Conservation (phyloP, 495 filamentous ascomycete genomes). For the Trypethelium eluteriae region DNA sequence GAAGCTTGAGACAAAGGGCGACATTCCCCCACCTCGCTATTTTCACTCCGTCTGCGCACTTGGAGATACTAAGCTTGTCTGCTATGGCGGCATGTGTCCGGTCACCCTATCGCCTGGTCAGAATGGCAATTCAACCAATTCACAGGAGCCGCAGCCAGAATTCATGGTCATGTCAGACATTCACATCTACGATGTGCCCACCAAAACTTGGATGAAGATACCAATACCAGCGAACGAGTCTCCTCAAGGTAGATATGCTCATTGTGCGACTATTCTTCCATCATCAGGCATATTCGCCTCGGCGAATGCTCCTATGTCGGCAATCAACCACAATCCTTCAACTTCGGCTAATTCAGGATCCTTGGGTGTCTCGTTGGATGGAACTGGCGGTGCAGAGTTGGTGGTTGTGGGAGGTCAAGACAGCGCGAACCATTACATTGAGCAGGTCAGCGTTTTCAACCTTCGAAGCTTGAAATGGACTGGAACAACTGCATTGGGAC, state of each 20-base stretch:
- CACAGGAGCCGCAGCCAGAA: conserved; percentile 69
- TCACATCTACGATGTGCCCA: conserved; percentile 86
- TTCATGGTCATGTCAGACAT: conserved; percentile 97
- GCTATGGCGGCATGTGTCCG: conserved; percentile 97
- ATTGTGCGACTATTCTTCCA: conserved; percentile 87
- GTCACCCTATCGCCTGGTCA: conserved; percentile 40
- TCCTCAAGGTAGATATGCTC: conserved; percentile 90
- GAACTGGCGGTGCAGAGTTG: conserved; percentile 91
- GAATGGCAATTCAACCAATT: conserved; percentile 32
- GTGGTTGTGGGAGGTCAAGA: conserved; percentile 94
- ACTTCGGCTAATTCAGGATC: conserved; percentile 72
- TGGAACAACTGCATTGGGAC: conserved; percentile 70
- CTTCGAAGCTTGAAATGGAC: conserved; percentile 94
- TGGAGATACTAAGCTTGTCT: conserved; percentile 91
- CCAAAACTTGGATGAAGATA: conserved; percentile 77
- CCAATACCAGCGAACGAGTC: conserved; percentile 57
- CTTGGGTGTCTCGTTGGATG: conserved; percentile 80
- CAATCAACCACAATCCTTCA: conserved; percentile 80
- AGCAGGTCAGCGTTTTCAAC: conserved; percentile 97
- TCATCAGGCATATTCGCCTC: conserved; percentile 82
- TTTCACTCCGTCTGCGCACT: conserved; percentile 92
- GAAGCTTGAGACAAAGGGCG: conserved; percentile 73
- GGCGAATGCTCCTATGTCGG: conserved; percentile 69
- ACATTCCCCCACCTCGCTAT: conserved; percentile 83
- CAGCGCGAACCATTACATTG: conserved; percentile 95